These are phyloP conservation scores for Chondrus crispus DNA, from an alignment of 23 red algal genomes.

Conservation along the genomic window DNA sequence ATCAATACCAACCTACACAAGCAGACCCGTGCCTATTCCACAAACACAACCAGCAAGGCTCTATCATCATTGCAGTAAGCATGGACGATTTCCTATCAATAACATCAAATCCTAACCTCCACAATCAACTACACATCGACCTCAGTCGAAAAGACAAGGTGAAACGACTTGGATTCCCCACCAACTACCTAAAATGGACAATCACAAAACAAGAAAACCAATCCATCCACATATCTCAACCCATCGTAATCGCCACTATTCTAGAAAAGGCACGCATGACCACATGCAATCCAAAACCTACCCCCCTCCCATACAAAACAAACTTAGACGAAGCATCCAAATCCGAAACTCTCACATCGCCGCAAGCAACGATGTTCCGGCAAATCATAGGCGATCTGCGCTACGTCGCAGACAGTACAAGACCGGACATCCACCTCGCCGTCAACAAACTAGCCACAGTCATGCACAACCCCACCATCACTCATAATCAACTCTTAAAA, in stretches of 20 bases:
- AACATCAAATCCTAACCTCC: neutral
- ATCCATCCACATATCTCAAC: neutral
- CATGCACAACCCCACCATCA: neutral
- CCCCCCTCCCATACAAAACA: neutral
- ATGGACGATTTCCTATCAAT: neutral
- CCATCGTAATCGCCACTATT: neutral
- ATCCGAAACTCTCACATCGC: neutral
- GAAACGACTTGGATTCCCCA: neutral
- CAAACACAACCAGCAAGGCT: neutral
- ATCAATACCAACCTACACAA: neutral
- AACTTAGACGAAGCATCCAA: neutral
- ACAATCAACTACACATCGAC: neutral
- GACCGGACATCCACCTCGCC: neutral
- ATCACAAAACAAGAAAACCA: neutral
- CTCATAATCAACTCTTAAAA: neutral
- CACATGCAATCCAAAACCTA: neutral
- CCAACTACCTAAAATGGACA: neutral
- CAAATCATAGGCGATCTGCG: neutral
- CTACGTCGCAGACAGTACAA: neutral
- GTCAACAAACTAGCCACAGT: neutral
- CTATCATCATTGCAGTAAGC: neutral
- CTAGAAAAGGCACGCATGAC: neutral
- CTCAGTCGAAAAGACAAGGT: neutral
- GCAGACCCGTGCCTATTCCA: conserved; percentile 9
- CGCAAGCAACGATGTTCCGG: neutral